Base-by-base conservation (phyloP, 108 stramenopile genomes). In the Poteriospumella lacustris region DNA sequence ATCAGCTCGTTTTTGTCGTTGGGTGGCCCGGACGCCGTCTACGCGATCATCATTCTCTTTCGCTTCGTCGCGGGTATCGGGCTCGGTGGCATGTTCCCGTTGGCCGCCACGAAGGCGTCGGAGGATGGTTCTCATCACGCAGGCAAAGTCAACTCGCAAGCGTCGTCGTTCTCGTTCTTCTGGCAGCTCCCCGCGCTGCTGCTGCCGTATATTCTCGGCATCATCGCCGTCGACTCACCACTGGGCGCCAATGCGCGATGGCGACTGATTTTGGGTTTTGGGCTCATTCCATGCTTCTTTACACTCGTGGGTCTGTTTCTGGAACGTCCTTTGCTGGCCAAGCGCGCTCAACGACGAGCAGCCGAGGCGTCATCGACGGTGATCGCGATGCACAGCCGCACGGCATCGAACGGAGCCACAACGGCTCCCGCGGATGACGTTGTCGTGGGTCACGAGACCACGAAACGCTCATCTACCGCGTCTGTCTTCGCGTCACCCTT, bases 1-100 rank as follows among this genome's bases (percentile, higher is more conserved):
- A 19, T 68, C 19, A 19, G 19, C 12, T 12, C 64, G 12, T 12
- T 68, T 68, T 15, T 39, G 24, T 19, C 64, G 19, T 19, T 36
- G 19, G 64, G 64, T 39, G 19, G 19, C 24, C 38, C 64, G 15
- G 15, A 12, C 19, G 19, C 15, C 19, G 39, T 39, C 19, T 68
- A 68, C 24, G 39, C 19, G 64, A 68, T 40, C 19, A 68, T 68
- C 24, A 68, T 68, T 68, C 19, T 68, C 28, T 68, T 36, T 40
- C 64, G 64, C 19, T 68, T 68, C 36, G 12, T 68, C 24, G 15
- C 24, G 19, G 64, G 64, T 40, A 68, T 68, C 24, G 64, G 64
- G 19, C 24, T 68, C 15, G 64, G 64, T 39, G 64, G 64, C 15
- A 19, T 68, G 19, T 68, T 39, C 40, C 64, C 64, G 19, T 19